Evolutionary conservation across 2,329 filamentous ascomycete genomes (phyloP), one percentile per base, ranked within the genome.

Genomic region (Aspergillus terreus): DNA sequence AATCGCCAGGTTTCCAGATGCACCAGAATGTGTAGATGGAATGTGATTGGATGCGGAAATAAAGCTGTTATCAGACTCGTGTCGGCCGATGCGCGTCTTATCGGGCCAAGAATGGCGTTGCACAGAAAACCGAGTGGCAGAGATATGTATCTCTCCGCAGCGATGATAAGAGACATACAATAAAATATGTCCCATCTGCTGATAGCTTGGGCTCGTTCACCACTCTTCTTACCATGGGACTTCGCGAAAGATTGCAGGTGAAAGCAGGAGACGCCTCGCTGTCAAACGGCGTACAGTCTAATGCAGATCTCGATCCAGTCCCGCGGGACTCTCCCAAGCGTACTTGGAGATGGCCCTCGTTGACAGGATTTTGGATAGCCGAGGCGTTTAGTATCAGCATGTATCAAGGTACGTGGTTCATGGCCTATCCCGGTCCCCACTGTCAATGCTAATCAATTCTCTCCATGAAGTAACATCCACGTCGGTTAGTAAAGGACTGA

Each of bases 311-410:
- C n/a, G 53, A 55, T 14, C 53, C 50, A 15, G 41, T 55, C 15
- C 53, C 50, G 3, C 46, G 51, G 11, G 27, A 49, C 12, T 52
- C 49, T 3, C 50, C 53, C 17, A 38, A 50, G 12, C 43, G 50
- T 6, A 55, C 53, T n/a, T 55, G 53, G 53, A 38, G 36, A 44
- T 55, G 53, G 53, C 50, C 50, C 27, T 52, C 50, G 2, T 45
- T 52, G 25, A 47, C 47, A 4, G 53, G 53, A 14, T 55, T 52
- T 19, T 55, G 53, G 53, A 51, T 55, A 23, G 50, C 53, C 10
- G 53, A 55, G 35, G 53, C 53, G 12, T 55, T 55, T 15, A 52
- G 50, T 15, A 55, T 55, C 19, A 55, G 53, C 53, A 55, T 55
- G 53, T 55, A 55, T 32, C 53, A 55, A 19, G 53, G 53, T 55